Base-by-base conservation (phyloP, 768 basidiomycete species). In the Amanita exitialis region DNA sequence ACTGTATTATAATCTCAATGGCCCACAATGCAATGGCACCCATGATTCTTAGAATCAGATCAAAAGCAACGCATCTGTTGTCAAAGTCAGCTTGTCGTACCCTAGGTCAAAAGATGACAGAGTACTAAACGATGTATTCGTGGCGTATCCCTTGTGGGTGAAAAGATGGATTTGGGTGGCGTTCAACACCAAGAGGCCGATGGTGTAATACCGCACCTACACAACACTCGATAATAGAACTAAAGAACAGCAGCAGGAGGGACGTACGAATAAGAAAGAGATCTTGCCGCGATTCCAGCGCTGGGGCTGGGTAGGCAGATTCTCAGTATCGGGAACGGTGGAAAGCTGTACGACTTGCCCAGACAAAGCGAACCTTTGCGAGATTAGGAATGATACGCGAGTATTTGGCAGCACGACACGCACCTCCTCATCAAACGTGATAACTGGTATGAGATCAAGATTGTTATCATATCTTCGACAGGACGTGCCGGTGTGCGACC, bases 1-100 rank as follows among this genome's bases (percentile, higher is more conserved):
- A 54, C 56, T 73, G 72, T 72, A 77, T 73, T 50, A 75, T 59
- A 12, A 76, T 71, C 57, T 77, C 72, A 10, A 77, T 63, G 28
- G 71, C 66, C 74, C 75, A 76, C 6, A 77, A 59, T 20, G 66
- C 68, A 21, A 75, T 60, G 1, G 69, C 73, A 9, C 75, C 73
- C 3, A 66, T 65, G 6, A 73, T 58, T 2, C 72, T 68, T 27
- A 66, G 71, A 15, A 69, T 65, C 3, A 72, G 63, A 55, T 74
- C 73, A 61, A 70, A 71, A 4, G 65, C 68, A n/a, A 73, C 61
- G 50, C 75, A 77, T 36, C 75, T 75, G 13, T 16, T 15, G 18
- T 35, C 34, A 43, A 32, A 3, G 15, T 49, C 32, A 47, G 46
- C 9, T 10, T 15, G 48, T 7, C 28, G 7, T 41, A n/a, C 8